Base-by-base conservation (phyloP, 2,329 filamentous ascomycete genomes). In the Rachicladosporium sp. region DNA sequence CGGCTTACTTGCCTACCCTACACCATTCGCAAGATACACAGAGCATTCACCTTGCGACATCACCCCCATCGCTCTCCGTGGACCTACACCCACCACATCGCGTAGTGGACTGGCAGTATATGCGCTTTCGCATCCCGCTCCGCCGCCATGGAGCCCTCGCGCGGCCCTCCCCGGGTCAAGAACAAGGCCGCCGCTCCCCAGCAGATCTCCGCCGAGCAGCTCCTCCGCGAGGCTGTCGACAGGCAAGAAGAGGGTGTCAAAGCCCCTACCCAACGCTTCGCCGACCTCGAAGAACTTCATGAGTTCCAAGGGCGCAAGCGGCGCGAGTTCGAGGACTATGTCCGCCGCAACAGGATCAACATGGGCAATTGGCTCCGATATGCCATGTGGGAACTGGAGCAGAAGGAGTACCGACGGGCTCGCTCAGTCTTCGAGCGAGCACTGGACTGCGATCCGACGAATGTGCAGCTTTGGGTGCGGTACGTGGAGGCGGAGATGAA, bases 291-390 rank as follows among this genome's bases (percentile, higher is more conserved):
- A 68, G 91, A 98, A 68, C 77, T 98, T 35, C 89, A 96, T 67
- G 91, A 96, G 64, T 94, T 84, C 63, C 91, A 98, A 64, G 89
- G 88, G 40, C 78, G 91, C 48, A 96, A 96, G 67, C 75, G 91
- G 51, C 91, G 88, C 62, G 91, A 94, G 56, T 98, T 94, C 53
- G 91, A 98, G 65, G 85, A 94, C 68, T 96, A 96, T 80, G 85
- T 96, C 44, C 80, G 87, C 48, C 82, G 91, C 48, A 96, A 96
- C 59, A 70, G 89, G 56, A 74, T 95, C 59, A 94, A 93, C 57
- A 87, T 96, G 73, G 93, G 93, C 70, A 96, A 96, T 64, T 98
- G 91, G 91, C 86, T 91, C 73, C 83, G 88, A 56, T 98, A 98
- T 70, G 89, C 91, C 41, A 77, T 84, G 52, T 98, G 88, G 85